Base-by-base conservation (phyloP, 805 yeast genomes). In the Jamesozyma spencerorum region DNA sequence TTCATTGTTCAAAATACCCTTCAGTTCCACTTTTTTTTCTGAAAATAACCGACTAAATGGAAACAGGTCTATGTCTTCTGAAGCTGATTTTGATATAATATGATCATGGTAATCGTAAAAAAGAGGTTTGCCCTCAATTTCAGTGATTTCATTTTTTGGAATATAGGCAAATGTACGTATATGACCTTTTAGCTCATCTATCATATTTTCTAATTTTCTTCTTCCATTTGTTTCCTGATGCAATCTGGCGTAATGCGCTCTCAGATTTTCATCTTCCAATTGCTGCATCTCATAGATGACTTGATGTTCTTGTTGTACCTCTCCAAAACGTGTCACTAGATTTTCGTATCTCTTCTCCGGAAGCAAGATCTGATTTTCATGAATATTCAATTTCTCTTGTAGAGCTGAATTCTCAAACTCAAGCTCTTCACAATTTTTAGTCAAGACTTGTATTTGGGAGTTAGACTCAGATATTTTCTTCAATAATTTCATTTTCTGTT, bases 191-290 rank as follows among this genome's bases (percentile, higher is more conserved):
- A 59, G 39, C 40, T 67, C 69, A 39, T 65, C 65, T 14, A 76
- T 75, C 1, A 74, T 64, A 47, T 74, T 72, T 51, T 75, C 78
- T 31, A 76, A 53, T 8, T 64, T 60, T 46, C 71, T 62, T 42
- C 71, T 60, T 24, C 69, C 62, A 3, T 22, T 4, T 5, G 4
- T 48, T 50, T 26, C 42, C 57, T 59, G 46, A 69, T 71, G 26
- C 57, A 60, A 15, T 58, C 55, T 30, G 62, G 45, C 44, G 66
- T 69, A 3, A 44, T 50, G 15, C 44, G 43, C 6, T 61, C 43
- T 4, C 44, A 48, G 26, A n/a, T 53, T 38, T 11, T 34, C 40
- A 15, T 56, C 54, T 32, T 59, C 48, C 7, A 39, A 43, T 3
- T 46, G 42, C 5, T 62, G 47, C 18, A 51, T 49, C 13, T 37